Conservation (phyloP, 2,329 filamentous ascomycete species). For the Cladosporium sp. region DNA sequence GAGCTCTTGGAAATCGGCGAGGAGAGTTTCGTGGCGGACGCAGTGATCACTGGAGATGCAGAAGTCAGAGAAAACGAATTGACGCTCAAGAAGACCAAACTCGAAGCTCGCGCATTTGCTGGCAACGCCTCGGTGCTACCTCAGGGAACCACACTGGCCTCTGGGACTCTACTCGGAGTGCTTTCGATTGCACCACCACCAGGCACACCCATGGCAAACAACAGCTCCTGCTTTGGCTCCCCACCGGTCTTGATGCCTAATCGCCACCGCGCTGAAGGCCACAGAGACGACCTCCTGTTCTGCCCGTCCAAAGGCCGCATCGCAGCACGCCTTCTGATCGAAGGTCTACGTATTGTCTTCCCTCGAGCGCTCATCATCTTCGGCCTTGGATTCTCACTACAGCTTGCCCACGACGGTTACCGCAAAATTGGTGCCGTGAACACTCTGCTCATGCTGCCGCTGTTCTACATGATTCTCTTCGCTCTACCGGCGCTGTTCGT, state of each 20-base stretch:
- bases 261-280: constrained; percentile 28
- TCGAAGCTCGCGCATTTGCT: constrained; percentile 27
- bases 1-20: constrained; percentile 29
- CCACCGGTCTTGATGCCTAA: constrained; percentile 30
- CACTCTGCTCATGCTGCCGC: constrained; percentile 30
- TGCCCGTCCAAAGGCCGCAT: constrained; percentile 24
- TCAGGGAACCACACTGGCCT: constrained; percentile 27
- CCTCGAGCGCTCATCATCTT: constrained; percentile 32
- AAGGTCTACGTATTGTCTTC: constrained; percentile 29
- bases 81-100: constrained; percentile 28
- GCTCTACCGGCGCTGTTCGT: constrained; percentile 26
- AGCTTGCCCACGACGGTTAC: constrained; percentile 27
- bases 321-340: constrained; percentile 27
- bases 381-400: constrained; percentile 27
- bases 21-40: constrained; percentile 28
- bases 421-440: constrained; percentile 27
- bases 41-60: constrained; percentile 25
- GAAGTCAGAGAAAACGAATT: constrained; percentile 26
- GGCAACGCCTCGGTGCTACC: constrained; percentile 28
- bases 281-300: constrained; percentile 28
- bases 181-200: constrained; percentile 27
- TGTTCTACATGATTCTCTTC: constrained; percentile 29
- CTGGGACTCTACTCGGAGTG: constrained; percentile 28
- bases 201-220: constrained; percentile 22
- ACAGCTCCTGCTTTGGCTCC: constrained; percentile 29